Conservation (phyloP, 75 land plant genomes). For the Pinus albicaulis region DNA sequence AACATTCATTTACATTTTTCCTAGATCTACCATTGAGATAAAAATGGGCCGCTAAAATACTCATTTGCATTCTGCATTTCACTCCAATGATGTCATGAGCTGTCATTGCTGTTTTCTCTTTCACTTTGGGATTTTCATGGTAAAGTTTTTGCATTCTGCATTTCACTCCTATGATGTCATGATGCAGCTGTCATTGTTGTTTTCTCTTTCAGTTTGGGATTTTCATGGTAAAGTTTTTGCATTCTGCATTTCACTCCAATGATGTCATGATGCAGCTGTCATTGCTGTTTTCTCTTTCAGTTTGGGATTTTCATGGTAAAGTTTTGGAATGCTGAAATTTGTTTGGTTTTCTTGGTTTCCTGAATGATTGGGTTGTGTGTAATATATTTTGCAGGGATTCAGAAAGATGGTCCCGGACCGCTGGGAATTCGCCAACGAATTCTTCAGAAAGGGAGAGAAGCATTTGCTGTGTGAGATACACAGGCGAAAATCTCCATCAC, state of each 20-base stretch:
- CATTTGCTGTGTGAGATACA: conserved; percentile 83
- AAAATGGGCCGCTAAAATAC: no score
- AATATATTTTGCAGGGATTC: conserved; percentile 64
- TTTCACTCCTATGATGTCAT: no score
- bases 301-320: not conserved
- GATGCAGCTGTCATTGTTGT: no score
- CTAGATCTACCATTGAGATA: no score
- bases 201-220: no score
- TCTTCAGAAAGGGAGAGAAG: conserved; percentile 76
- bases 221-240: no score
- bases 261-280: not conserved
- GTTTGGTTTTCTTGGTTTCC: not conserved
- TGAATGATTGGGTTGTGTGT: not conserved
- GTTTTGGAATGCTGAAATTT: not conserved
- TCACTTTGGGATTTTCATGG: not conserved
- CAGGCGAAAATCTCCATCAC: conserved; percentile 55
- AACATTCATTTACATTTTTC: no score
- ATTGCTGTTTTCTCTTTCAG: not conserved
- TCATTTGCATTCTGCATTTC: no score
- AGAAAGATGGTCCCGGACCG: conserved; percentile 88
- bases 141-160: no score
- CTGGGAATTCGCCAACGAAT: conserved; percentile 98
- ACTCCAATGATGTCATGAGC: no score
- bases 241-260: not conserved
- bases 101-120: not conserved